Evolutionary conservation across 345 rosid species (phyloP), one percentile per base, ranked within the genome.

Genomic region (Eucalyptus leucophloia): DNA sequence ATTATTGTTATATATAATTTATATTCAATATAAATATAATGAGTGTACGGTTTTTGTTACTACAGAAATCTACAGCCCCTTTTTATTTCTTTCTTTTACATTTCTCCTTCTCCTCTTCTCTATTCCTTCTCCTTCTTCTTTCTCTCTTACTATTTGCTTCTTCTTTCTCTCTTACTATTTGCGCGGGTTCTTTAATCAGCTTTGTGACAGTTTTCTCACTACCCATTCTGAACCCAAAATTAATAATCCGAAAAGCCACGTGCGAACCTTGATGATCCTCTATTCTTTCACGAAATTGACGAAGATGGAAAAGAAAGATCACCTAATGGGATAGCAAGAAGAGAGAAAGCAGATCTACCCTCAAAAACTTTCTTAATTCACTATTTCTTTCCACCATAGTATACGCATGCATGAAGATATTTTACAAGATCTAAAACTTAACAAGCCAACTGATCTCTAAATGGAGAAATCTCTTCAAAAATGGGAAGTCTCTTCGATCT

Each of bases 371-470:
- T 17, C 81, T 19, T 34, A 18, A 34, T 34, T 6, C 24, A 42
- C 44, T 72, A 3, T 72, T 34, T 72, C 44, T 72, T 72, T 72
- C 37, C 44, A 72, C 21, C 82, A 34, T 32, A 32, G 44, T 18
- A 69, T 32, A 17, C 80, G 42, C 42, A 32, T 16, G 80, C 80
- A 5, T 16, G 42, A 21, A 32, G 80, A n/a, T 65, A 65, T 16
- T 65, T 65, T n/a, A 65, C 77, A n/a, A n/a, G 77, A 32, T 32
- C 42, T 16, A 67, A 67, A 67, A 17, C 81, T 96, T 93, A 95
- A 89, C 99, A 97, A 82, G 96, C 98, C 56, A 96, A 82, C 88
- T 96, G 99, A 93, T 96, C 96, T 90, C 97, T 98, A 86, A 94
- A 91, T 23, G 97, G 93, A 87, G 97, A 98, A 86, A 98, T 98